Evolutionary conservation across 306 rosid genomes (phyloP).

Genomic region (Abrus precatorius): DNA sequence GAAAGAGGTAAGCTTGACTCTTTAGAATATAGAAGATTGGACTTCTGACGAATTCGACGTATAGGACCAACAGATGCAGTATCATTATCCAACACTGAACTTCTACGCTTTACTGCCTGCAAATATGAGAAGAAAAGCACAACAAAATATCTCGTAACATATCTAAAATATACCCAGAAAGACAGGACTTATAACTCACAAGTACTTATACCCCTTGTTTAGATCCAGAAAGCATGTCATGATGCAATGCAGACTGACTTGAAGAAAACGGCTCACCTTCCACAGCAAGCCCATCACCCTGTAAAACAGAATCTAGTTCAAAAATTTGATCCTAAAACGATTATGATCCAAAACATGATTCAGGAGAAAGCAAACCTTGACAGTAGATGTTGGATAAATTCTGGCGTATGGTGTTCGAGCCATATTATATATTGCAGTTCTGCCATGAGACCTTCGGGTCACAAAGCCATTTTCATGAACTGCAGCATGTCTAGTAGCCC

Average conservation of each 20-base stretch:
- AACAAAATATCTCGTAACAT: conserved; percentile 29
- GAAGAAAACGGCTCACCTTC: conserved; percentile 69
- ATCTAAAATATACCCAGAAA: conserved; percentile 16
- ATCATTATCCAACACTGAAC: conserved; percentile 76
- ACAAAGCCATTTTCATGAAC: conserved; percentile 73
- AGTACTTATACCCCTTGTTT: conserved; percentile 65
- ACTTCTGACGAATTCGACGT: conserved; percentile 80
- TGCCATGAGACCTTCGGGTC: conserved; percentile 83
- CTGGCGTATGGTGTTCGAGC: conserved; percentile 89
- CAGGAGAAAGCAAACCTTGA: conserved; percentile 64
- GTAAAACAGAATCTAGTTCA: conserved; percentile 48
- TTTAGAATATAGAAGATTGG: conserved; percentile 73
- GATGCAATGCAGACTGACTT: conserved; percentile 63
- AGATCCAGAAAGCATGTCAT: conserved; percentile 61
- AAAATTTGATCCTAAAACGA: conserved; percentile 27
- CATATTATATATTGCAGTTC: conserved; percentile 91
- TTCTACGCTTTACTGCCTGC: conserved; percentile 76
- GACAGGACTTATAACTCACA: conserved; percentile 24
- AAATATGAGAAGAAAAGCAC: conserved; percentile 29
- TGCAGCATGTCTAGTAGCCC: conserved; percentile 59
- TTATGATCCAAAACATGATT: conserved; percentile 11
- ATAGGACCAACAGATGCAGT: conserved; percentile 85
- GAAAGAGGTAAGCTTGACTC: conserved; percentile 63
- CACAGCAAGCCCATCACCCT: conserved; percentile 59
- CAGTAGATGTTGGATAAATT: conserved; percentile 56